Evolutionary conservation across 768 basidiomycete genomes (phyloP).

Genomic region (Rubroboletus satanas): DNA sequence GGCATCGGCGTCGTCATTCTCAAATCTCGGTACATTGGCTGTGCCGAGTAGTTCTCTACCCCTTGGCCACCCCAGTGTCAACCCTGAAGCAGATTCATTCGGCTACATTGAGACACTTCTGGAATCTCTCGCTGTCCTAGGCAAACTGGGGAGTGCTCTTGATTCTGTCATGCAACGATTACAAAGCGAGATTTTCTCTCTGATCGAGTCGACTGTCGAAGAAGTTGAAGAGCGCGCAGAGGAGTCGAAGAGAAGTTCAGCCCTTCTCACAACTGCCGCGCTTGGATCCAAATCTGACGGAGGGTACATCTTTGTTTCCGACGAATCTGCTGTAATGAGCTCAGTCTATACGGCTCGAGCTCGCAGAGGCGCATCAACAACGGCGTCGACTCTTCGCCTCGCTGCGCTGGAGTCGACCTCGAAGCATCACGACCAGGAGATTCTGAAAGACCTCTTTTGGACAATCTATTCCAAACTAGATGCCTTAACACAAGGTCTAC

Average conservation of each 20-base stretch:
- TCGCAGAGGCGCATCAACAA: slow-evolving; percentile 29
- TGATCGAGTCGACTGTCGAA: slow-evolving; percentile 83
- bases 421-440: slow-evolving; percentile 77
- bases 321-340: slow-evolving; percentile 13
- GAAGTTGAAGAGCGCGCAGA: slow-evolving; percentile 92
- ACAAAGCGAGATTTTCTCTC: slow-evolving; percentile 72
- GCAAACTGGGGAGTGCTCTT: slow-evolving; percentile 78
- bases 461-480: slow-evolving; percentile 93
- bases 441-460: slow-evolving; percentile 92
- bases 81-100: slow-evolving; percentile 93
- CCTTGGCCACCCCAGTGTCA: slow-evolving; percentile 34
- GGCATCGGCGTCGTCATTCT: slow-evolving; percentile 21
- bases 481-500: slow-evolving; percentile 86
- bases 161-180: slow-evolving; percentile 83
- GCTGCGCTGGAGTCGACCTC: slow-evolving; percentile 70
- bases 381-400: slow-evolving; percentile 57
- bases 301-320: slow-evolving; percentile 46
- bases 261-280: slow-evolving; percentile 33
- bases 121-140: slow-evolving; percentile 89
- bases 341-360: slow-evolving; percentile 27
- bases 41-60: slow-evolving; percentile 19
- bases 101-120: slow-evolving; percentile 88
- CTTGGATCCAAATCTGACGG: slow-evolving; percentile 45
- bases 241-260: slow-evolving; percentile 56
- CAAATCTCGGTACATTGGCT: slow-evolving; percentile 22